Percentiles rank a stretch among this genome's conserved stretches.
Conservation (phyloP, 2,329 filamentous ascomycete species). For the Cladophialophora bantiana region DNA sequence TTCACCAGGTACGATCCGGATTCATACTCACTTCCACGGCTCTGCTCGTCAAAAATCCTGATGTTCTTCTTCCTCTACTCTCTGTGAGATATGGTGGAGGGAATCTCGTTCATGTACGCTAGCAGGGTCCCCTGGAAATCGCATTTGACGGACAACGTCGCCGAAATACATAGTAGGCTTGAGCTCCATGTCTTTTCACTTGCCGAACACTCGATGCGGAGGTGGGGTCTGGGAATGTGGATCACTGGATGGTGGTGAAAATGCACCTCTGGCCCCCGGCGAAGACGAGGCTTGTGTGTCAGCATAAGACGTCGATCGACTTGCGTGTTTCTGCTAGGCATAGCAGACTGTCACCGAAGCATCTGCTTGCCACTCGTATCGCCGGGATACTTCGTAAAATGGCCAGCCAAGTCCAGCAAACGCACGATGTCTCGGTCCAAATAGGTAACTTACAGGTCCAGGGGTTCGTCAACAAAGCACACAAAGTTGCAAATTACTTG, state of each 20-base stretch:
- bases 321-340: background rate
- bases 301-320: background rate
- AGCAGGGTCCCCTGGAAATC: background rate
- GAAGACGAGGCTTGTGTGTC: background rate
- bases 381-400: background rate
- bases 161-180: background rate
- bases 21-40: background rate
- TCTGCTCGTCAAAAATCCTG: background rate
- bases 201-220: slow-evolving; percentile 1
- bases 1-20: no score
- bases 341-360: background rate
- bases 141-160: background rate
- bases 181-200: background rate
- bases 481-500: slow-evolving; percentile 44
- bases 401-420: background rate
- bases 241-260: background rate
- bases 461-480: slow-evolving; percentile 21
- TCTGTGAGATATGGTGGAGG: background rate
- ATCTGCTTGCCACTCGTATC: background rate
- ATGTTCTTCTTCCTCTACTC: background rate
- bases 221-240: slow-evolving; percentile 2
- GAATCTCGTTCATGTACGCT: background rate
- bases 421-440: slow-evolving; percentile 5
- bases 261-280: background rate
- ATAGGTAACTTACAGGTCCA: slow-evolving; percentile 18